A percentile compares a stretch with the other conserved stretches of the same genome.
These are phyloP conservation scores for Kluyveromyces nonfermentans DNA, from an alignment of 805 yeast genomes.

Conservation along the genomic window DNA sequence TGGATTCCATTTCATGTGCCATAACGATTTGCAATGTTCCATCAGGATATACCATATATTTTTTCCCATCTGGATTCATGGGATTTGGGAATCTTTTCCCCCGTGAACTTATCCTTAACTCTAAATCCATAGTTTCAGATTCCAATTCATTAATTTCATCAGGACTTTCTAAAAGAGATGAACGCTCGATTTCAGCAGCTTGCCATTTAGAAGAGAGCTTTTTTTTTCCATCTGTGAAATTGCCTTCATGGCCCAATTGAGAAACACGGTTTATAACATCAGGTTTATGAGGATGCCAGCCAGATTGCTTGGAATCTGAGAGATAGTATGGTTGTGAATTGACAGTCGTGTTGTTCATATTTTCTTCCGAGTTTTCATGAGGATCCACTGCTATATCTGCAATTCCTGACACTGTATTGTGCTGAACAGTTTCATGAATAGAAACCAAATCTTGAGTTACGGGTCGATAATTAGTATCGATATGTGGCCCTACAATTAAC, in stretches of 20 bases:
- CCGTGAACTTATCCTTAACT: background rate
- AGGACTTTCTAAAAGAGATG: background rate
- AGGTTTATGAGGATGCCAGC: background rate
- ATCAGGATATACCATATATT: constrained; percentile 4
- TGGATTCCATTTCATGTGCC: constrained; percentile 8
- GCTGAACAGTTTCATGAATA: background rate
- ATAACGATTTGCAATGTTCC: constrained; percentile 8
- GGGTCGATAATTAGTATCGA: background rate
- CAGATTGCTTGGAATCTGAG: background rate
- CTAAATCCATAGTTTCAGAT: background rate
- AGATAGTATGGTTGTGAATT: background rate
- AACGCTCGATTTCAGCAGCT: background rate
- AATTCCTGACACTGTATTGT: background rate
- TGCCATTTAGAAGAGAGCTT: background rate
- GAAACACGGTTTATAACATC: background rate
- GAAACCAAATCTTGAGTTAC: background rate
- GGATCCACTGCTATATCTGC: background rate
- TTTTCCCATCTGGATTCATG: constrained; percentile 5
- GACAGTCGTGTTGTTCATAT: background rate
- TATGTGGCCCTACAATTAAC: background rate
- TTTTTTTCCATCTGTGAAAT: background rate
- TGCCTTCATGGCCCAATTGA: background rate
- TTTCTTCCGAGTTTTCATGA: background rate
- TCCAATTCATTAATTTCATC: background rate
- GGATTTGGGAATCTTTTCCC: constrained; percentile 8